Percentiles rank a stretch among this genome's conserved stretches.
Conservation (phyloP, 164 flowering plant genomes). For the Pachysandra terminalis region DNA sequence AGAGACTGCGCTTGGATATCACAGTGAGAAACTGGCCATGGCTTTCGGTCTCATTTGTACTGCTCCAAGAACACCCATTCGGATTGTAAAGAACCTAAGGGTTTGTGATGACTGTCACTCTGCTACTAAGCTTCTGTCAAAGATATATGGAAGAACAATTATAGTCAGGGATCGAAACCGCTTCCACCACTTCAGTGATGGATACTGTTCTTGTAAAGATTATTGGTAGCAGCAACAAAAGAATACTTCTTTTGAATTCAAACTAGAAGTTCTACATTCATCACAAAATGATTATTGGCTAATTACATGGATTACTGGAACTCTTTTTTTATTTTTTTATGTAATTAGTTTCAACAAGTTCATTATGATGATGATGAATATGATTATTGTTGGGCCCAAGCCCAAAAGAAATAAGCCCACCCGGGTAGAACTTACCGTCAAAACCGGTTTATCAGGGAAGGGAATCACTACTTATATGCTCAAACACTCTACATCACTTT, state of each 20-base stretch:
- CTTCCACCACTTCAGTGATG: constrained; percentile 51
- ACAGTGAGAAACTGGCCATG: constrained; percentile 55
- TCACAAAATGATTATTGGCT: neutral
- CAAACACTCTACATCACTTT: no score
- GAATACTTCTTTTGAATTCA: neutral
- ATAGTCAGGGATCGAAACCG: constrained; percentile 55
- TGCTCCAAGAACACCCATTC: constrained; percentile 36
- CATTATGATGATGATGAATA: no score
- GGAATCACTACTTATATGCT: no score
- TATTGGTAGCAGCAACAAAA: constrained; percentile 45
- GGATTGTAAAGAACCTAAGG: constrained; percentile 45
- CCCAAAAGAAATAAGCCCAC: no score
- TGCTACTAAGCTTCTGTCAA: constrained; percentile 38
- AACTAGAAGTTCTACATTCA: neutral
- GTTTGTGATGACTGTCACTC: constrained; percentile 39
- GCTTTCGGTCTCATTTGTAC: constrained; percentile 48
- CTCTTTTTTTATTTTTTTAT: no score
- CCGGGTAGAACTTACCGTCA: no score
- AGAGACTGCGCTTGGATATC: constrained; percentile 40
- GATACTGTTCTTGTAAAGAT: constrained; percentile 50
- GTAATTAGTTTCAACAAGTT: no score
- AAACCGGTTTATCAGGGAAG: no score
- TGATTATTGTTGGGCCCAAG: no score
- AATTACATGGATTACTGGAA: no score
- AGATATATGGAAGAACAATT: constrained; percentile 38